Evolutionary conservation across 805 yeast genomes (phyloP).

Genomic region (Zygosaccharomyces gambellarensis): DNA sequence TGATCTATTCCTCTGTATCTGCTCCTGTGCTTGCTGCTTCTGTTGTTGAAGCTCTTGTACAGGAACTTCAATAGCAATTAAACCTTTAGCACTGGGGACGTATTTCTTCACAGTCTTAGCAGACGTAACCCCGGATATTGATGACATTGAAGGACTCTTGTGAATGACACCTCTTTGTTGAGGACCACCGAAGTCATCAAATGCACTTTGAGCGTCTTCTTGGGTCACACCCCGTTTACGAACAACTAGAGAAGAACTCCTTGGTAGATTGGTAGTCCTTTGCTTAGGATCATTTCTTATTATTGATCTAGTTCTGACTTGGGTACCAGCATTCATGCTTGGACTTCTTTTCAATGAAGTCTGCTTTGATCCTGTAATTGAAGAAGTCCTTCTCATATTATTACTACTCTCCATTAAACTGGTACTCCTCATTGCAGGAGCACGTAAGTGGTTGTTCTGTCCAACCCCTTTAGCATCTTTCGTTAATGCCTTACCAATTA

Average conservation of each 20-base stretch:
- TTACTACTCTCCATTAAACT: conserved; percentile 6
- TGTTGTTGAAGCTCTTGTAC: conserved; percentile 30
- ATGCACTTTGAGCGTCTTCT: conserved; percentile 31
- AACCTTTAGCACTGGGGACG: conserved; percentile 69
- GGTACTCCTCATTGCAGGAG: conserved; percentile 14
- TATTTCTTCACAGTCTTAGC: conserved; percentile 56
- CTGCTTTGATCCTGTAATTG: conserved; percentile 13
- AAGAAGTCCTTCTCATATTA: conserved; percentile 12
- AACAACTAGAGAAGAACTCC: not conserved
- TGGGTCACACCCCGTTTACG: conserved; percentile 1
- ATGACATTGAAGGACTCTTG: conserved; percentile 22
- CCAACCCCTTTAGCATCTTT: conserved; percentile 28
- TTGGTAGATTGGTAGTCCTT: not conserved
- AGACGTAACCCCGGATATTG: conserved; percentile 7
- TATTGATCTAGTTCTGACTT: conserved; percentile 8
- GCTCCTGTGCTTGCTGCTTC: conserved; percentile 8
- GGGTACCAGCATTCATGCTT: conserved; percentile 3
- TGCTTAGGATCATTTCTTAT: conserved; percentile 2
- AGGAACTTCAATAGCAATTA: conserved; percentile 66
- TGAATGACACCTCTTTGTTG: conserved; percentile 29
- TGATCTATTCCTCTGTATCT: conserved; percentile 16
- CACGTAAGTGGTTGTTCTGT: conserved; percentile 21
- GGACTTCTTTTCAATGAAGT: conserved; percentile 7
- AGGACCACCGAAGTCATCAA: conserved; percentile 34
- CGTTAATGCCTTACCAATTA: conserved; percentile 47